A percentile compares a stretch with the other conserved stretches of the same genome.
Conservation (phyloP, 768 basidiomycete genomes). For the Pleurotus ostreatus region DNA sequence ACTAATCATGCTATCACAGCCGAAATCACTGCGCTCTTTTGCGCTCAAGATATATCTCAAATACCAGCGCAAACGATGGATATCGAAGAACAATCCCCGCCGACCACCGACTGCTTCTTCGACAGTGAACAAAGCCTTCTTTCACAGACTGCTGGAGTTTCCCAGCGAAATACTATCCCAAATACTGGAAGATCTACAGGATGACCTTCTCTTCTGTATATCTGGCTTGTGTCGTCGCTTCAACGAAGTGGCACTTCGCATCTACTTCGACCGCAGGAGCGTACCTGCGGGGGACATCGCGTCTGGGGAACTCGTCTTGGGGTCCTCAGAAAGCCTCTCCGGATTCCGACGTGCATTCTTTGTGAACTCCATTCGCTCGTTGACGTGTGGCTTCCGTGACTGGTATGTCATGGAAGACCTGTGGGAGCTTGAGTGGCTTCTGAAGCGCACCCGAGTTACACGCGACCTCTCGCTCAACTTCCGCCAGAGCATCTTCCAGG, state of each 20-base stretch:
- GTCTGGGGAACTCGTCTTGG: background rate
- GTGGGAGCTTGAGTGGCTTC: constrained; percentile 5
- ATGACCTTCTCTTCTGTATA: constrained; percentile 1
- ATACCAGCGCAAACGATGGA: background rate
- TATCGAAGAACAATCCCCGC: constrained; percentile 13
- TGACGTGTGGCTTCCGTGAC: constrained; percentile 1
- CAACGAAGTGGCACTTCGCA: constrained; percentile 8
- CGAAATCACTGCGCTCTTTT: background rate
- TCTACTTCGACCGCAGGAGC: constrained; percentile 6
- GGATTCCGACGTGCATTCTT: constrained; percentile 2
- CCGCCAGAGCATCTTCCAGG: constrained; percentile 5
- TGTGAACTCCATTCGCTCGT: background rate
- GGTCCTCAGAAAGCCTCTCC: constrained; percentile 1
- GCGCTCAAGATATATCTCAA: constrained; percentile 1
- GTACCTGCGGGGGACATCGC: background rate
- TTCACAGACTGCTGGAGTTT: constrained; percentile 3
- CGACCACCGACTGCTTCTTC: constrained; percentile 18
- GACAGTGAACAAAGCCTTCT: constrained; percentile 18
- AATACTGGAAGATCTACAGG: background rate
- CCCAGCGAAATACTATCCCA: constrained; percentile 1
- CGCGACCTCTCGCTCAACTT: constrained; percentile 5
- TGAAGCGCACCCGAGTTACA: background rate
- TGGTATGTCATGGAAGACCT: constrained; percentile 7
- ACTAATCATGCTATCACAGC: background rate
- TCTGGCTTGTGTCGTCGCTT: constrained; percentile 5